A percentile compares a stretch with the other conserved stretches of the same genome.
Evolutionary conservation across 371 early-diverging fungal species (phyloP).

Genomic region (Vairimorpha ceranae): DNA sequence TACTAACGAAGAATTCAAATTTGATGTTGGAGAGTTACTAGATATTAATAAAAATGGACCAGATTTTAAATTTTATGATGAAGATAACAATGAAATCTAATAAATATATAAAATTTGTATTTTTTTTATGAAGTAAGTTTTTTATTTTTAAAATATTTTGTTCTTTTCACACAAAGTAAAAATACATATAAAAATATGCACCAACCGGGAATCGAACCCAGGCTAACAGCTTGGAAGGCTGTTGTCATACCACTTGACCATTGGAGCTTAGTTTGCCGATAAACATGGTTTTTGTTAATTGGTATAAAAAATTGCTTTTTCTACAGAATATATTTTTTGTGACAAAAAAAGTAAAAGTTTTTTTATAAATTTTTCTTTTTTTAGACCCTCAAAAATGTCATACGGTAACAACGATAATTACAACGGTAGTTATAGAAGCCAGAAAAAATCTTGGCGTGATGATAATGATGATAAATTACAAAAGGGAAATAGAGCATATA

Average conservation of each 20-base stretch:
- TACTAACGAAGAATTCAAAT: not conserved
- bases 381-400: not conserved
- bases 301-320: too few relatives aligned
- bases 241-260: slow-evolving; percentile 29
- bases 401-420: not conserved
- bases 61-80: slow-evolving; percentile 32
- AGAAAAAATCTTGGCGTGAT: not conserved
- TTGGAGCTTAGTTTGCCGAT: not conserved
- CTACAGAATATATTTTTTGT: not conserved
- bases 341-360: not conserved
- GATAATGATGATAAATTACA: not conserved
- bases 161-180: not conserved
- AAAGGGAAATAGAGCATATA: not conserved
- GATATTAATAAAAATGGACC: slow-evolving; percentile 17
- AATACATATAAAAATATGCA: not conserved
- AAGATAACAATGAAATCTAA: slow-evolving; percentile 27
- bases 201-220: slow-evolving; percentile 22
- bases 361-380: not conserved
- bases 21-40: slow-evolving; percentile 26
- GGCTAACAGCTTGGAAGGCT: slow-evolving; percentile 16
- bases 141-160: too few relatives aligned
- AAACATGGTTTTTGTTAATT: not conserved
- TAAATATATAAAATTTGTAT: not conserved
- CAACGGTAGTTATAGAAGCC: not conserved
- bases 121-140: not conserved